Evolutionary conservation across 148 eudicot genomes (phyloP).

Genomic region (Diospyros kaki): DNA sequence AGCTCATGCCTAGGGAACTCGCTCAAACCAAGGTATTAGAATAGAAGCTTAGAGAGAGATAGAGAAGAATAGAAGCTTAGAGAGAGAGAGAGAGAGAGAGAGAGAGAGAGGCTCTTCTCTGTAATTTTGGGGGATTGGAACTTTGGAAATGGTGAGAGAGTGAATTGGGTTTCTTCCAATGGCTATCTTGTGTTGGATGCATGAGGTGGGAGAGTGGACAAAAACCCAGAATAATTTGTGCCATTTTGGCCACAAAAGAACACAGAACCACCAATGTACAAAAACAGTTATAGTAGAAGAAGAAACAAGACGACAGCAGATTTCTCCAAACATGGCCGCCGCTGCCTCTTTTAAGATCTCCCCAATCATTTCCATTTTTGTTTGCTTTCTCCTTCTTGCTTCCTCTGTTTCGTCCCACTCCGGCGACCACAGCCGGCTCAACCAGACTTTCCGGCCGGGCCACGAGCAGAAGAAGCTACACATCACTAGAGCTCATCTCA

Average conservation of each 20-base stretch:
- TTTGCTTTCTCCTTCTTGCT: constrained; percentile 38
- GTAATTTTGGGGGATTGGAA: constrained; percentile 9
- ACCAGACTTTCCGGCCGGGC: constrained; percentile 41
- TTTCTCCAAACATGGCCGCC: constrained; percentile 22
- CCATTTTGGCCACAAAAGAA: constrained; percentile 35
- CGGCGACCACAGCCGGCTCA: constrained; percentile 20
- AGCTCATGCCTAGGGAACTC: constrained; percentile 11
- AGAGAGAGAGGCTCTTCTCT: not conserved
- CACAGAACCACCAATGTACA: constrained; percentile 34
- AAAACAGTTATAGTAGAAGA: constrained; percentile 24
- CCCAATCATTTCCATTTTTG: constrained; percentile 49
- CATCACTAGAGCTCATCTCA: constrained; percentile 55
- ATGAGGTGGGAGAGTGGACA: constrained; percentile 16
- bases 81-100: constrained; percentile 18
- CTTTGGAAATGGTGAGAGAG: constrained; percentile 29
- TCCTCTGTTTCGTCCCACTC: constrained; percentile 31
- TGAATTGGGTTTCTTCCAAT: constrained; percentile 17
- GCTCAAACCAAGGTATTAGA: constrained; percentile 20
- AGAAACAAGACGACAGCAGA: constrained; percentile 18
- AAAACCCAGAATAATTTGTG: constrained; percentile 14
- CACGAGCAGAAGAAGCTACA: constrained; percentile 40
- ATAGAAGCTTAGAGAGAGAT: constrained; percentile 23
- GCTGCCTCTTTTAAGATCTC: constrained; percentile 29
- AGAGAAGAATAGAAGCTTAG: not conserved
- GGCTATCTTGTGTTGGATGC: constrained; percentile 15